Conservation (phyloP, 2,329 filamentous ascomycete species). For the Fusarium sp. region DNA sequence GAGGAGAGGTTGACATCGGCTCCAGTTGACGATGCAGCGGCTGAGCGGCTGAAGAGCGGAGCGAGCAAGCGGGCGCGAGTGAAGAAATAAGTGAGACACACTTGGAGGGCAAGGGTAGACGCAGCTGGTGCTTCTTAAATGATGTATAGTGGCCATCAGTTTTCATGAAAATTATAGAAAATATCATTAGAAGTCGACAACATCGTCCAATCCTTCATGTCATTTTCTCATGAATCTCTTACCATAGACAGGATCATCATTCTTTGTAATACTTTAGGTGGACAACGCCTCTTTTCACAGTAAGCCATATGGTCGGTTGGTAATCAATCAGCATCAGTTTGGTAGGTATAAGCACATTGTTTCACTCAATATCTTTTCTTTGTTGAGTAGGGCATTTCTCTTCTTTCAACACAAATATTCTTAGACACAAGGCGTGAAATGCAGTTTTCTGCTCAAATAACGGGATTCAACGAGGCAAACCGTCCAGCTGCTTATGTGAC, state of each 20-base stretch:
- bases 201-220: neutral
- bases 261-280: neutral
- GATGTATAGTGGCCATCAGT: neutral
- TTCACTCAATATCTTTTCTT: neutral
- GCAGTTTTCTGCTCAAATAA: neutral
- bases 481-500: neutral
- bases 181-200: neutral
- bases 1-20: neutral
- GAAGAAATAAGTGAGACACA: neutral
- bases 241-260: neutral
- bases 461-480: neutral
- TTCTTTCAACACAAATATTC: no score
- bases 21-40: neutral
- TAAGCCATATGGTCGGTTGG: neutral
- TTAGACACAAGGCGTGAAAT: no score
- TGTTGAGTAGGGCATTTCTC: neutral
- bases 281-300: neutral
- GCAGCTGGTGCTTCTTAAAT: neutral
- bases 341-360: neutral
- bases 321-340: neutral
- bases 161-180: neutral
- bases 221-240: neutral
- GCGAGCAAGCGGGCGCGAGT: neutral
- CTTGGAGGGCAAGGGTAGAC: neutral
- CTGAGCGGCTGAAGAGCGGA: neutral